Conservation (phyloP, 306 rosid genomes). For the Carpinus fangiana region DNA sequence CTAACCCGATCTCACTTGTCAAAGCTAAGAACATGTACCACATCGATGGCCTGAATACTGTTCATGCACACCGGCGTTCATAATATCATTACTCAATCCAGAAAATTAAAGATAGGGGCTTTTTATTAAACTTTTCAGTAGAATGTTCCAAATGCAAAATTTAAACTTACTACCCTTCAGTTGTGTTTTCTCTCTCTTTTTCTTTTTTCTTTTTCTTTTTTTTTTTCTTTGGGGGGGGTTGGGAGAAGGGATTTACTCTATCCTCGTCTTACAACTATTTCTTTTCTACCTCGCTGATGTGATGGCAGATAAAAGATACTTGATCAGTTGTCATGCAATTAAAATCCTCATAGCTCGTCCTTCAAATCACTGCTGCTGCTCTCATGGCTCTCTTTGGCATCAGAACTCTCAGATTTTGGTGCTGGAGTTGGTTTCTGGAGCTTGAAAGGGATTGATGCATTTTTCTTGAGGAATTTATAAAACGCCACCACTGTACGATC, state of each 20-base stretch:
- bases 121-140: conserved; percentile 21
- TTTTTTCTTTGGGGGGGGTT: background rate
- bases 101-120: background rate
- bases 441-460: conserved; percentile 97
- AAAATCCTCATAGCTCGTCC: conserved; percentile 71
- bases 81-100: background rate
- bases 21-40: too few species aligned
- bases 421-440: conserved; percentile 75
- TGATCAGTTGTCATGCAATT: conserved; percentile 17
- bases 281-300: conserved; percentile 24
- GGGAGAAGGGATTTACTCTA: conserved; percentile 22
- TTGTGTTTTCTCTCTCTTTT: conserved; percentile 10
- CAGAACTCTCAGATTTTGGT: conserved; percentile 45
- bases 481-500: conserved; percentile 97
- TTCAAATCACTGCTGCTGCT: conserved; percentile 50
- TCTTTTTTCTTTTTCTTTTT: background rate
- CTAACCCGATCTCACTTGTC: too few species aligned
- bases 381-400: conserved; percentile 46
- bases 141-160: conserved; percentile 10
- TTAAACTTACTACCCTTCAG: background rate
- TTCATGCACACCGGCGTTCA: too few species aligned
- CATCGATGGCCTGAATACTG: too few species aligned
- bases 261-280: conserved; percentile 26
- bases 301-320: conserved; percentile 19
- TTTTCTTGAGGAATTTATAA: conserved; percentile 85